Evolutionary conservation across 345 rosid species (phyloP).

Genomic region (Bruguiera sexangula): DNA sequence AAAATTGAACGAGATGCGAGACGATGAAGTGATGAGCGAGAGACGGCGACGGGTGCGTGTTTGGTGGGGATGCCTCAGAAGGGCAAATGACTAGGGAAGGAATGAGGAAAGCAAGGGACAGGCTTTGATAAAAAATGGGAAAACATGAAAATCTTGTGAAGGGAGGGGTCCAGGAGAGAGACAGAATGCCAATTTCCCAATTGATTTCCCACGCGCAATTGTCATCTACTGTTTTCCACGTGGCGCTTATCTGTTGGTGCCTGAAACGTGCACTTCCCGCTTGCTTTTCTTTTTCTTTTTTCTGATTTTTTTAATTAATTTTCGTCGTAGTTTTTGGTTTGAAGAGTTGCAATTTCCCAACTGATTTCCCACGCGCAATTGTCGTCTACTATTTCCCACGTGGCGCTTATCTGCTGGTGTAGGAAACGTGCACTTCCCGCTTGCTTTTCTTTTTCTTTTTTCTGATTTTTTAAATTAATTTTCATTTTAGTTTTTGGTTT

Average conservation of each 20-base stretch:
- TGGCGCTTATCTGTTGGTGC: constrained; percentile 1
- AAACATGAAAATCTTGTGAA: constrained; percentile 8
- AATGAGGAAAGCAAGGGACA: no score
- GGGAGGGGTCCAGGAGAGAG: no score
- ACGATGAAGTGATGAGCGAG: no score
- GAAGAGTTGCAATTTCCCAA: no score
- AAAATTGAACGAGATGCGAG: no score
- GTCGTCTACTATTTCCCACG: constrained; percentile 9
- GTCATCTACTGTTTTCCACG: constrained; percentile 10
- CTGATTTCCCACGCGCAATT: constrained; percentile 8
- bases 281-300: background rate
- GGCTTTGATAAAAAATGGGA: background rate
- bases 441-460: background rate
- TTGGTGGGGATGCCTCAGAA: background rate
- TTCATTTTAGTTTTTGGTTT: no score
- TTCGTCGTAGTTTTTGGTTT: no score
- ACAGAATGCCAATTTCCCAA: no score
- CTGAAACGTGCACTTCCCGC: constrained; percentile 28
- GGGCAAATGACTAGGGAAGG: background rate
- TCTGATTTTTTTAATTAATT: background rate
- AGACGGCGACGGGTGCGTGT: background rate
- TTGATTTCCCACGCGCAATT: constrained; percentile 9
- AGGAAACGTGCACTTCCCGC: constrained; percentile 29
- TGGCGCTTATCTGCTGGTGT: constrained; percentile 1
- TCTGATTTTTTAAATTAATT: background rate